Base-by-base conservation (phyloP, 2,329 filamentous ascomycete genomes). In the Ceratocystis lukuohia region DNA sequence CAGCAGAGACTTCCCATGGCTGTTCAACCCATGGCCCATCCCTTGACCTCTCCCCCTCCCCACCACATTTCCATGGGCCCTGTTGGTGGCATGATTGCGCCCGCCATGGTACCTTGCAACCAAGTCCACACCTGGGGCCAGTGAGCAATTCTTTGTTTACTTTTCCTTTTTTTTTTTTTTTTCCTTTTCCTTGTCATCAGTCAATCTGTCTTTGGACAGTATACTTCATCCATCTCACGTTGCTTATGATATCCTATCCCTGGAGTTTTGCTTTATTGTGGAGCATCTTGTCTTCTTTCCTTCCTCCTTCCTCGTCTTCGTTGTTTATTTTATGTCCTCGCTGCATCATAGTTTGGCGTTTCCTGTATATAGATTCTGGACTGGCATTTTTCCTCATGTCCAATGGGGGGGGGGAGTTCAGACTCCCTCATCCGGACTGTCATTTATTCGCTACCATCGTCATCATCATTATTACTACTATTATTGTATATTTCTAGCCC, bases 191-290 rank as follows among this genome's bases (percentile, higher is more conserved):
- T 56, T 22, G 15, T 56, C 41, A 20, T 37, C 45, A 12, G 15
- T 22, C 20, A 22, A 53, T 53, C 25, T 53, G 48, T 53, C 48
- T 22, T 53, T 53, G 22, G 48, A 28, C 48, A 53, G 48, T 53
- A 28, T 25, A 53, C 25, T 41, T 41, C 37, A 41, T 53, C 25
- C 48, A 53, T 28, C 25, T 63, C 59, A 67, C 62, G 66, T 57
- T 67, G 45, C 59, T 64, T 46, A 67, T 56, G 66, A 67, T 67
- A 61, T 64, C 44, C 57, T 65, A 44, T n/a, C 28, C 12, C 41
- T 30, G 48, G 64, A 20, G n/a, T 64, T 48, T 57, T 46, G n/a
- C 12, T 57, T 62, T 64, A 48, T 10, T 41, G 22, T 48, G 22
- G 20, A 45, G n/a, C 41, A 57, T 44, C 17, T 5, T 45, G 25